Base-by-base conservation (phyloP, 2,329 filamentous ascomycete genomes). In the Lasiodiplodia citricola region DNA sequence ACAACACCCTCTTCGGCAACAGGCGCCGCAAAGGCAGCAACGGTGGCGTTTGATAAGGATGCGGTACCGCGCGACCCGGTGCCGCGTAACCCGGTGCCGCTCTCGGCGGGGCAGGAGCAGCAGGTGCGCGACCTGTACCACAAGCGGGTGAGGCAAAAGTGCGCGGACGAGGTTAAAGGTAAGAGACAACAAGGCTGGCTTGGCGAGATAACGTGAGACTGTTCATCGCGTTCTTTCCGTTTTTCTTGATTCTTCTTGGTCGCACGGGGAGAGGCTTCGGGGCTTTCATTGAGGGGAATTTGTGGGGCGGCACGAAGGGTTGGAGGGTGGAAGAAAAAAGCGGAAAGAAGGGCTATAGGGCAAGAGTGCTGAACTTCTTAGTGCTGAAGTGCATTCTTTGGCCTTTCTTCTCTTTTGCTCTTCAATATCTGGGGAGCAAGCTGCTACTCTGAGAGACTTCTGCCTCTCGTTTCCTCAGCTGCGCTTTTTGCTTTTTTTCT, bases 111-210 rank as follows among this genome's bases (percentile, higher is more conserved):
- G 25, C 93, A 96, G 80, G 93, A 96, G 84, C 85, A 88, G 4
- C 92, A 96, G 81, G 92, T 96, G 68, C 88, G 91, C 74, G 91
- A 94, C 73, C 82, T 96, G 11, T 96, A 92, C 80, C 89, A 95
- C 82, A 90, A 92, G 73, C 87, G 92, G 69, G 94, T 97, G 70
- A 87, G 94, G 72, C 85, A 84, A 41, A 85, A 90, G 74, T 97
- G 94, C 81, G 88, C 89, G 78, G 79, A 81, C 65, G 83, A 85
- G 75, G 83, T 86, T 51, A 78, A 81, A 79, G 81, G 83, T 85
- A 75, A 50, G 73, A 28, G 28, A 28, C 28, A 28, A 35, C 6
- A 31, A 8, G 7, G 31, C 31, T 35, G 31, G 31, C 31, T 35
- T 35, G 31, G 31, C 31, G 8, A 35, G 31, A 35, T 8, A 35